Base-by-base conservation (phyloP, 208 protist species). In the Blechomonas ayalai region DNA sequence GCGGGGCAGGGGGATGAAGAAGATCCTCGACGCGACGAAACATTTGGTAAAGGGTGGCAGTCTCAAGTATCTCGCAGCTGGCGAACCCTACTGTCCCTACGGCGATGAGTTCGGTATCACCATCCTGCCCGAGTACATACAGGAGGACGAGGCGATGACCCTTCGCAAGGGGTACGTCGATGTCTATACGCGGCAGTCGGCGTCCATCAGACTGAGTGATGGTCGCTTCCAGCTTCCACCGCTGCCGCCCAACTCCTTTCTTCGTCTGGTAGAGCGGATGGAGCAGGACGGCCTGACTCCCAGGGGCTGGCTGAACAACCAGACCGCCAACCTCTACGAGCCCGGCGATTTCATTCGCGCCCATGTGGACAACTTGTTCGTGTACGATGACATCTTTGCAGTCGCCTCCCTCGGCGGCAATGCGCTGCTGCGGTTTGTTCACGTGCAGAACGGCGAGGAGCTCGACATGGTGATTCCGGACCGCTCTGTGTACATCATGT, bases 381-480 rank as follows among this genome's bases (percentile, higher is more conserved):
- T 90, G 4, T 93, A 93, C 58, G 80, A 93, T 52, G 84, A 93
- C 44, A 93, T 90, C 40, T 90, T 93, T 47, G 84, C 76, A 5
- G 69, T 90, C 33, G 61, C 79, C 43, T 90, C 78, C 7, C 55
- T 93, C 12, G 84, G 84, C 40, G 67, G 63, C 47, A 90, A 90
- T 40, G 77, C 78, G 18, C 52, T 90, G 32, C 51, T 88, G 56
- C 71, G 79, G 32, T 81, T 93, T 50, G 84, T 93, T 32, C 84
- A 93, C 44, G 75, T 90, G 27, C 84, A 93, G 57, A 93, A 85
- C 40, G 84, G 84, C 18, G 81, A 90, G 52, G 81, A 90, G 53
- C 35, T 90, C 20, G 81, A 93, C 37, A 78, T 89, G 40, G 68
- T 93, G 58, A 58, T 93, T 16, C 84, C 84, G 10, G 78, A 93